These are phyloP conservation scores for Coemansia sp. DNA, from an alignment of 192 early-diverging fungal genomes.

Conservation along the genomic window DNA sequence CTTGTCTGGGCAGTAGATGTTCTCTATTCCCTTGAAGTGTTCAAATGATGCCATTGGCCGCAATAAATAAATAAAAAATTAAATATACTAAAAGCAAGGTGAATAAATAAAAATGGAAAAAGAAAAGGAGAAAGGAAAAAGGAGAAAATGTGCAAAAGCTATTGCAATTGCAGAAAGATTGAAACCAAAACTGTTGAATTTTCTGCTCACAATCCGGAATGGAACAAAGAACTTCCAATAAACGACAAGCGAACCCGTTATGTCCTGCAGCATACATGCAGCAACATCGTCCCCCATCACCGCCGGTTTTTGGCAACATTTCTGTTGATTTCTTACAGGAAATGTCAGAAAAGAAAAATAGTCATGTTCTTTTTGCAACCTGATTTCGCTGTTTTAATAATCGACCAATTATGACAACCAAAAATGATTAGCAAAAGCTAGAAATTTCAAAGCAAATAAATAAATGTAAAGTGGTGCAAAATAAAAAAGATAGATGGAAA, in stretches of 20 bases:
- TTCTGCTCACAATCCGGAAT: background rate
- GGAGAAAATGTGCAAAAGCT: background rate
- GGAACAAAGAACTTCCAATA: background rate
- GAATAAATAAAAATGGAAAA: background rate
- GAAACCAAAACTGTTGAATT: too few relatives aligned
- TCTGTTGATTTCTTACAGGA: background rate
- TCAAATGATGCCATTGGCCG: background rate
- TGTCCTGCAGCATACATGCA: too few relatives aligned
- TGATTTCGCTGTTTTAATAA: background rate
- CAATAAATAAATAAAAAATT: too few relatives aligned
- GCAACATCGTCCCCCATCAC: background rate
- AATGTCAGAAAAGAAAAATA: background rate
- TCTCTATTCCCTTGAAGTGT: background rate
- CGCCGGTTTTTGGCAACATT: background rate
- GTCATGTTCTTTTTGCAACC: background rate
- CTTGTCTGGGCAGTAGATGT: slow-evolving; percentile 22
- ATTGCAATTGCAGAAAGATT: too few relatives aligned
- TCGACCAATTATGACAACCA: background rate
- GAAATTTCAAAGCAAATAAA: background rate
- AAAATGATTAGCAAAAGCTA: background rate
- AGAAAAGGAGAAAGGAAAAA: background rate
- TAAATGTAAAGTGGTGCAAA: background rate
- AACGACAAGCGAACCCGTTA: too few relatives aligned
- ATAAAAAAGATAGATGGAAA: background rate
- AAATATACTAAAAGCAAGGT: background rate